Percentiles rank a stretch among this genome's conserved stretches.
Evolutionary conservation across 257 asterid genomes (phyloP).

Genomic region (Marsdenia floribunda): DNA sequence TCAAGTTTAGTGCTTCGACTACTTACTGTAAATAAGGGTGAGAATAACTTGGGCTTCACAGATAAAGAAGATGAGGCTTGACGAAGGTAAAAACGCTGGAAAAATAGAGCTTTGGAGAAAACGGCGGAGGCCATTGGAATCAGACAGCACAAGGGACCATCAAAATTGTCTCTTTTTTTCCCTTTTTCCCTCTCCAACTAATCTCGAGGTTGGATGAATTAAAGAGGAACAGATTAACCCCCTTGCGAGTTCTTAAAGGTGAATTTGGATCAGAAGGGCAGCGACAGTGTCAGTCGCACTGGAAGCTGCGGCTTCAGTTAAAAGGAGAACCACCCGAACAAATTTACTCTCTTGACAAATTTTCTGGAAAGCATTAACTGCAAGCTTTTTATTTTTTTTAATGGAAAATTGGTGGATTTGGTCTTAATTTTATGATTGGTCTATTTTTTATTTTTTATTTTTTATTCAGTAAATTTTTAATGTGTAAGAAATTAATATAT

Average conservation of each 20-base stretch:
- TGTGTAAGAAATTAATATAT: no score
- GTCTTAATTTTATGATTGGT: no score
- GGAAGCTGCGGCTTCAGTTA: background rate
- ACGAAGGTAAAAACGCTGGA: conserved; percentile 44
- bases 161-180: conserved; percentile 4
- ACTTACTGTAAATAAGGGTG: conserved; percentile 51
- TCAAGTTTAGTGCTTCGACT: background rate
- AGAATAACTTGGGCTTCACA: conserved; percentile 29
- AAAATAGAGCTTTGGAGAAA: conserved; percentile 52
- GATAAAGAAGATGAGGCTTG: conserved; percentile 32
- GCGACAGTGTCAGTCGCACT: background rate
- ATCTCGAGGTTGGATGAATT: background rate
- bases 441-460: no score
- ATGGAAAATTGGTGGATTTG: no score
- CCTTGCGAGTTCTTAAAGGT: background rate
- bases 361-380: background rate
- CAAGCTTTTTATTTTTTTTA: background rate
- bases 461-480: no score
- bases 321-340: background rate
- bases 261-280: background rate
- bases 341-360: background rate
- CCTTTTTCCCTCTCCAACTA: background rate
- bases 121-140: conserved; percentile 62
- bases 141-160: conserved; percentile 19
- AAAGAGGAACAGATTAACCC: background rate